Conservation (phyloP, 2,329 filamentous ascomycete genomes). For the Calonectria ilicicola region DNA sequence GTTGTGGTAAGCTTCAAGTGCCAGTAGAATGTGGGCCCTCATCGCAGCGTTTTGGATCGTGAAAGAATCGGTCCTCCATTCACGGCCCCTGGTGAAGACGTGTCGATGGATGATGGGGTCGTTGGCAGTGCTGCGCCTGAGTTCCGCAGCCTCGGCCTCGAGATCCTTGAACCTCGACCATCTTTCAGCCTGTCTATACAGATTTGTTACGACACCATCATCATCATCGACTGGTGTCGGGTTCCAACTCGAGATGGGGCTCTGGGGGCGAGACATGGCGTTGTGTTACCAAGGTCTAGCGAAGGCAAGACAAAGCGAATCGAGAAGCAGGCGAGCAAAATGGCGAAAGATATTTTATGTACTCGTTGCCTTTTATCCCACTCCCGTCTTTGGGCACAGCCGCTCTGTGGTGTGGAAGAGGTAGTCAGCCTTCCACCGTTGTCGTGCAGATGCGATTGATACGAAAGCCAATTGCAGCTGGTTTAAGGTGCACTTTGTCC, state of each 20-base stretch:
- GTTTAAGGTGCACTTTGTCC: not conserved
- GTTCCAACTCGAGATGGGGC: not conserved
- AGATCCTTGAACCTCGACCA: not conserved
- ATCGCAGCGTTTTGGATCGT: slow-evolving; percentile 20
- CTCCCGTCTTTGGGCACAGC: not conserved
- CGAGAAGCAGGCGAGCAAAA: not conserved
- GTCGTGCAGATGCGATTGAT: not conserved
- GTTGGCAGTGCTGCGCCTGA: not conserved
- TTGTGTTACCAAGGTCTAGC: not conserved
- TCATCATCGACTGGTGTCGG: not conserved
- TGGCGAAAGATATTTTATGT: not conserved
- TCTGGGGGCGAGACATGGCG: not conserved
- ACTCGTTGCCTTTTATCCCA: not conserved
- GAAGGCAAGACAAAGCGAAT: not conserved
- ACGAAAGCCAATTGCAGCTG: not conserved
- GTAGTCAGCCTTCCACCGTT: not conserved
- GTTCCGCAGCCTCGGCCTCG: not conserved
- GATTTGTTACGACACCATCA: not conserved
- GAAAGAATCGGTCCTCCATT: slow-evolving; percentile 15
- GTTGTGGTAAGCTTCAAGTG: slow-evolving; percentile 13
- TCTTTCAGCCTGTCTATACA: not conserved
- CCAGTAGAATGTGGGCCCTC: not conserved
- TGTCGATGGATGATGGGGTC: slow-evolving; percentile 23
- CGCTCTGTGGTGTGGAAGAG: not conserved
- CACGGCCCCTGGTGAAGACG: not conserved